Evolutionary conservation across 768 basidiomycete species (phyloP).

Genomic region (Tulasnella sp.): DNA sequence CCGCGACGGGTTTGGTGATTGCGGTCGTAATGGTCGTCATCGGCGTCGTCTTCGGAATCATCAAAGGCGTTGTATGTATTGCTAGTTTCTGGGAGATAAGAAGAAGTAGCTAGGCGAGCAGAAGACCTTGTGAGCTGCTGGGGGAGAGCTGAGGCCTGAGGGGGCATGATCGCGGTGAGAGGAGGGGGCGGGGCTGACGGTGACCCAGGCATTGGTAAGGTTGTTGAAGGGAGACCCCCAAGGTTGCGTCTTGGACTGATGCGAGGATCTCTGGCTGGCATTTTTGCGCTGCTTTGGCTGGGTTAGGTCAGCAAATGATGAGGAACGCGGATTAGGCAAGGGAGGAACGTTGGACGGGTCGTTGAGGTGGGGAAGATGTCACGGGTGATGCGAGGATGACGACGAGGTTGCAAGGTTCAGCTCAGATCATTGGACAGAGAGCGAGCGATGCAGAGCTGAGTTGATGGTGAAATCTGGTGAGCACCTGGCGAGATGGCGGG

Average conservation of each 20-base stretch:
- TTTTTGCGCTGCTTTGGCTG: not conserved
- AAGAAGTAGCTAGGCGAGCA: not conserved
- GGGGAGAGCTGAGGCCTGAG: not conserved
- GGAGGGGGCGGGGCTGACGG: not conserved
- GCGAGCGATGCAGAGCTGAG: not conserved
- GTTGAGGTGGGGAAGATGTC: not conserved
- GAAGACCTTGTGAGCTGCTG: not conserved
- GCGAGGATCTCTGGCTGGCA: slow-evolving; percentile 19
- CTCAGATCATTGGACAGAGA: not conserved
- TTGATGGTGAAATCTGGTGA: not conserved
- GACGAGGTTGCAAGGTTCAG: not conserved
- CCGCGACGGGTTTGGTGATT: not conserved
- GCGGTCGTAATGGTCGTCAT: not conserved
- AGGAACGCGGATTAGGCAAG: slow-evolving; percentile 3
- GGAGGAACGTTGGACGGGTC: not conserved
- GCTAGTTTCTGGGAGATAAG: slow-evolving; percentile 18
- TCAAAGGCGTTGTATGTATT: not conserved
- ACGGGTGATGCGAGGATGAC: not conserved
- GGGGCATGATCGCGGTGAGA: not conserved
- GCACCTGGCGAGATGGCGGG: not conserved
- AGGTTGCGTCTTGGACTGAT: slow-evolving; percentile 14
- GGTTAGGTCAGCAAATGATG: not conserved
- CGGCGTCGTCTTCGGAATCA: slow-evolving; percentile 13
- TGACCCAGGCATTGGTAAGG: not conserved
- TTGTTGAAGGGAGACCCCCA: not conserved